Percentiles rank a stretch among this genome's conserved stretches.
These are phyloP conservation scores for Tricholoma furcatifolium DNA, from an alignment of 768 basidiomycete genomes.

Conservation along the genomic window DNA sequence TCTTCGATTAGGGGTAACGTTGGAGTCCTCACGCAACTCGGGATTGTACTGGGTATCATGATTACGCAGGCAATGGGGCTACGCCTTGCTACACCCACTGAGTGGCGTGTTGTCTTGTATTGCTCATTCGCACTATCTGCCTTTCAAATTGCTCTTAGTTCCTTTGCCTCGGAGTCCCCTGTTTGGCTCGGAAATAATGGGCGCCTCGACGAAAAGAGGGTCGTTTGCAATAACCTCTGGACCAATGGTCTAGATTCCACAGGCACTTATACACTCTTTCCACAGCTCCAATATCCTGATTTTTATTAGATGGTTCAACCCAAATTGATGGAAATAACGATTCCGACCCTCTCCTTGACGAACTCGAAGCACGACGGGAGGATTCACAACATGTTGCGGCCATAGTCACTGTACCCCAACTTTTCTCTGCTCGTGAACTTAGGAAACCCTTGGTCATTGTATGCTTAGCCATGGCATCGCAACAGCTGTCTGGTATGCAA, in stretches of 20 bases:
- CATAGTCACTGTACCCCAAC: slow-evolving; percentile 43
- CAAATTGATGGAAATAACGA: slow-evolving; percentile 14
- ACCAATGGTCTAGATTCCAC: slow-evolving; percentile 25
- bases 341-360: slow-evolving; percentile 43
- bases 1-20: slow-evolving; percentile 70
- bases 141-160: slow-evolving; percentile 54
- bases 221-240: slow-evolving; percentile 55
- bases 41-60: slow-evolving; percentile 85
- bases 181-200: slow-evolving; percentile 58
- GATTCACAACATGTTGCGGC: slow-evolving; percentile 30
- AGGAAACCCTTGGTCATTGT: slow-evolving; percentile 64
- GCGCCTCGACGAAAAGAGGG: slow-evolving; percentile 47
- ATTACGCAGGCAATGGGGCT: slow-evolving; percentile 80
- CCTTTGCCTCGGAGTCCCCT: slow-evolving; percentile 68
- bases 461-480: slow-evolving; percentile 69
- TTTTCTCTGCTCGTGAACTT: slow-evolving; percentile 52
- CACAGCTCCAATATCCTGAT: background rate
- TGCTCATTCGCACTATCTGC: slow-evolving; percentile 57
- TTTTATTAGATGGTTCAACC: slow-evolving; percentile 2
- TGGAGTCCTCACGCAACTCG: slow-evolving; percentile 82
- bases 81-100: slow-evolving; percentile 60
- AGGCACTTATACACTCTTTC: slow-evolving; percentile 19
- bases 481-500: slow-evolving; percentile 70
- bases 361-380: slow-evolving; percentile 24
- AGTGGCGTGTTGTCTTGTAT: slow-evolving; percentile 73